These are phyloP conservation scores for Scedosporium apiospermum DNA, from an alignment of 2,329 filamentous ascomycete species.

Conservation along the genomic window DNA sequence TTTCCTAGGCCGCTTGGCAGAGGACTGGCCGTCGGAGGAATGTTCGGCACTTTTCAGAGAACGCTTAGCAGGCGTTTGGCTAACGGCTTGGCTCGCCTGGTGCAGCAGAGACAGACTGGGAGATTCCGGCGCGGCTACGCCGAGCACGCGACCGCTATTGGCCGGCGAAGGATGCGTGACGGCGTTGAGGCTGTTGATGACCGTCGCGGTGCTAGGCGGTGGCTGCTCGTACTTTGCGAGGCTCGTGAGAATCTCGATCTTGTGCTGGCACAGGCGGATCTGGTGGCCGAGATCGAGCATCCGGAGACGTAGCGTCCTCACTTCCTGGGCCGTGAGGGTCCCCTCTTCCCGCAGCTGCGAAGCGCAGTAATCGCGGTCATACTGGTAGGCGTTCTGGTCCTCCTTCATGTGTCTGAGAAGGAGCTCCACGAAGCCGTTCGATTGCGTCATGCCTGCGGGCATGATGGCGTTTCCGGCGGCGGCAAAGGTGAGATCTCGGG, in stretches of 20 bases:
- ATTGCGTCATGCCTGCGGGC: slow-evolving; percentile 3
- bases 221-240: slow-evolving; percentile 21
- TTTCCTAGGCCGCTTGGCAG: slow-evolving; percentile 9
- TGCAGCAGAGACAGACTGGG: not conserved
- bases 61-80: slow-evolving; percentile 7
- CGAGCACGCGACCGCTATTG: not conserved
- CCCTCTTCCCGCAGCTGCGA: slow-evolving; percentile 20
- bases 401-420: slow-evolving; percentile 25
- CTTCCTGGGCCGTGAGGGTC: slow-evolving; percentile 30
- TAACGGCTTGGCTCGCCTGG: not conserved
- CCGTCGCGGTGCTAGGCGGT: slow-evolving; percentile 4
- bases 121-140: not conserved
- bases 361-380: slow-evolving; percentile 31
- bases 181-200: slow-evolving; percentile 11
- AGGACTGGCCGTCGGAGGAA: slow-evolving; percentile 5
- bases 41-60: not conserved
- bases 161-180: slow-evolving; percentile 5
- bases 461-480: not conserved
- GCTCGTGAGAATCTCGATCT: slow-evolving; percentile 20
- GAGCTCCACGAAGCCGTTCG: slow-evolving; percentile 8
- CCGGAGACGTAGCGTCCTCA: slow-evolving; percentile 30
- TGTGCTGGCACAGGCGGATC: slow-evolving; percentile 31
- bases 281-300: slow-evolving; percentile 32
- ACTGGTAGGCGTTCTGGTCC: slow-evolving; percentile 30
- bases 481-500: not conserved